Conservation (phyloP, 2,329 filamentous ascomycete genomes). For the Teratosphaeria nubilosa region DNA sequence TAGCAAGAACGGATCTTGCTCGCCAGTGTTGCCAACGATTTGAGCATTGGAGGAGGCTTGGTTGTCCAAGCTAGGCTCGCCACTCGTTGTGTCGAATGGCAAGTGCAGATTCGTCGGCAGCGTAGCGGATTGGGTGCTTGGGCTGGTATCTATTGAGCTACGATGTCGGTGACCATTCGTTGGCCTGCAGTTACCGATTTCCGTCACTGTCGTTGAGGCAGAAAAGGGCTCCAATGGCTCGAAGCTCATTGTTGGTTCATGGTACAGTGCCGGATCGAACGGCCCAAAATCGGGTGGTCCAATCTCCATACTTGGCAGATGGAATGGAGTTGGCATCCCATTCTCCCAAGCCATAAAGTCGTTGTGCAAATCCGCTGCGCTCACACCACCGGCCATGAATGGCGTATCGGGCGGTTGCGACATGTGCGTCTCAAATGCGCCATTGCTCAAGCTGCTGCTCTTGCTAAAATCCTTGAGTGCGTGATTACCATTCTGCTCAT, state of each 20-base stretch:
- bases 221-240: slow-evolving; percentile 20
- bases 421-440: slow-evolving; percentile 9
- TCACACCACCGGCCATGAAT: slow-evolving; percentile 12
- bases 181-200: slow-evolving; percentile 4
- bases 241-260: slow-evolving; percentile 15
- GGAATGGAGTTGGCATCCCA: slow-evolving; percentile 15
- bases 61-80: slow-evolving; percentile 23
- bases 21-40: slow-evolving; percentile 24
- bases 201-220: slow-evolving; percentile 10
- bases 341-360: slow-evolving; percentile 21
- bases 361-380: slow-evolving; percentile 17
- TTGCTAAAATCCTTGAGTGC: slow-evolving; percentile 5
- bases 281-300: slow-evolving; percentile 13
- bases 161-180: slow-evolving; percentile 5
- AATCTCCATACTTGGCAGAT: slow-evolving; percentile 16
- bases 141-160: slow-evolving; percentile 18
- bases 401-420: background rate
- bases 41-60: slow-evolving; percentile 24
- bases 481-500: slow-evolving; percentile 13
- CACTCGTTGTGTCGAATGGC: slow-evolving; percentile 18
- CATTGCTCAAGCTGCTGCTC: slow-evolving; percentile 9
- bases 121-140: slow-evolving; percentile 10
- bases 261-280: slow-evolving; percentile 22
- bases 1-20: slow-evolving; percentile 24
- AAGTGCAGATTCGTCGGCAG: slow-evolving; percentile 14